A percentile compares a stretch with the other conserved stretches of the same genome.
phyloP scores from a whole-genome alignment of 257 asterid genomes.

The Solanum sitiens region DNA sequence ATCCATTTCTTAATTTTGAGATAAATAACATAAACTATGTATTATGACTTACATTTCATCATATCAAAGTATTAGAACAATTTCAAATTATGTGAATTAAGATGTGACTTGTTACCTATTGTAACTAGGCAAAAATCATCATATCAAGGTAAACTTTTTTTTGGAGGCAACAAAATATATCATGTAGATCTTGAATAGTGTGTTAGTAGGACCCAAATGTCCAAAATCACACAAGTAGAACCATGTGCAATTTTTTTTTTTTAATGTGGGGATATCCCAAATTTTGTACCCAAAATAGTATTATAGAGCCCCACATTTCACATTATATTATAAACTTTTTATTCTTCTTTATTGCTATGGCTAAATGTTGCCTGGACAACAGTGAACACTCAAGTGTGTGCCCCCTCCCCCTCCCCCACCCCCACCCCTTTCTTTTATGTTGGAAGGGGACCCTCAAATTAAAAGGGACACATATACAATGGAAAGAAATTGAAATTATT shows the following conservation, averaged over 20 bases:
- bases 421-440: conserved; percentile 1
- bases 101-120: conserved; percentile 3
- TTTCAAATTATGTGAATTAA: neutral
- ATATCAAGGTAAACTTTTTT: conserved; percentile 10
- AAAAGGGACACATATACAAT: neutral
- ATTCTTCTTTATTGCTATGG: conserved; percentile 10
- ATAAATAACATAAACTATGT: neutral
- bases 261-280: conserved; percentile 18
- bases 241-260: conserved; percentile 16
- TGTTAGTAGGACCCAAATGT: conserved; percentile 16
- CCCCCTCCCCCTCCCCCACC: neutral
- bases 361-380: conserved; percentile 23
- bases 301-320: conserved; percentile 14
- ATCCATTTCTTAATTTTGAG: neutral
- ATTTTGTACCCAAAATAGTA: conserved; percentile 4
- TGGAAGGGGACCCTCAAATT: neutral
- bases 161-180: conserved; percentile 6
- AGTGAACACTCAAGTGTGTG: conserved; percentile 14
- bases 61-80: neutral
- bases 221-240: conserved; percentile 26
- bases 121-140: conserved; percentile 6
- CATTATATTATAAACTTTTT: conserved; percentile 7
- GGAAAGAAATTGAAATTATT: conserved; percentile 13
- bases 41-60: neutral
- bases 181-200: conserved; percentile 3